Evolutionary conservation across 768 basidiomycete genomes (phyloP).

Genomic region (Mycena capillaripes): DNA sequence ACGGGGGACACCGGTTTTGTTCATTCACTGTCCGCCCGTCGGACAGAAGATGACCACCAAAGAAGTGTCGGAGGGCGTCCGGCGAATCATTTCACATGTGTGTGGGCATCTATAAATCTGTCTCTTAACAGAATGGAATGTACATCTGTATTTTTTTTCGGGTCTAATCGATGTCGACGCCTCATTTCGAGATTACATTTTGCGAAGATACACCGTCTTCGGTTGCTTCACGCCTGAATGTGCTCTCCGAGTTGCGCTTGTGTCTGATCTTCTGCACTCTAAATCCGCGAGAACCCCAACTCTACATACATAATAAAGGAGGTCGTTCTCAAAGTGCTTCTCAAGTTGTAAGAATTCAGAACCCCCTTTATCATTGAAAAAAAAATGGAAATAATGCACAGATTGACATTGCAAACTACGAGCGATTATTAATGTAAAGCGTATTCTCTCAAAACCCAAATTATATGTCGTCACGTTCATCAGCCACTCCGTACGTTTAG

Average conservation of each 20-base stretch:
- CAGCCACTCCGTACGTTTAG: too few relatives aligned
- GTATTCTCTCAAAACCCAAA: not conserved
- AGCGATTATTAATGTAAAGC: not conserved
- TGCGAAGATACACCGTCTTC: too few relatives aligned
- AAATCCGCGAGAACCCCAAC: too few relatives aligned
- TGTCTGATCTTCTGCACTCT: too few relatives aligned
- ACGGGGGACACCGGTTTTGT: constrained; percentile 43
- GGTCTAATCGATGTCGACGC: not conserved
- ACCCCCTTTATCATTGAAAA: too few relatives aligned
- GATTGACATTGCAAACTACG: not conserved
- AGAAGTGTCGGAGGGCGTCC: constrained; percentile 8
- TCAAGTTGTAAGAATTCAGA: too few relatives aligned
- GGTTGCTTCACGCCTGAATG: too few relatives aligned
- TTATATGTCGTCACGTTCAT: not conserved
- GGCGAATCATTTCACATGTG: not conserved
- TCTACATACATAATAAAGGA: too few relatives aligned
- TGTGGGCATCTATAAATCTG: not conserved
- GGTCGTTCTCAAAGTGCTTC: too few relatives aligned
- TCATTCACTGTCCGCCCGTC: constrained; percentile 59
- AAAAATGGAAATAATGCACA: not conserved
- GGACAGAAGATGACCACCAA: constrained; percentile 51
- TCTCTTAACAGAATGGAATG: not conserved
- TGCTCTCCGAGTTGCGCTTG: too few relatives aligned
- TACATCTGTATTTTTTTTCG: not conserved
- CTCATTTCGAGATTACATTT: too few relatives aligned